Conservation (phyloP, 192 early-diverging fungal species). For the Helicostylum pulchrum region DNA sequence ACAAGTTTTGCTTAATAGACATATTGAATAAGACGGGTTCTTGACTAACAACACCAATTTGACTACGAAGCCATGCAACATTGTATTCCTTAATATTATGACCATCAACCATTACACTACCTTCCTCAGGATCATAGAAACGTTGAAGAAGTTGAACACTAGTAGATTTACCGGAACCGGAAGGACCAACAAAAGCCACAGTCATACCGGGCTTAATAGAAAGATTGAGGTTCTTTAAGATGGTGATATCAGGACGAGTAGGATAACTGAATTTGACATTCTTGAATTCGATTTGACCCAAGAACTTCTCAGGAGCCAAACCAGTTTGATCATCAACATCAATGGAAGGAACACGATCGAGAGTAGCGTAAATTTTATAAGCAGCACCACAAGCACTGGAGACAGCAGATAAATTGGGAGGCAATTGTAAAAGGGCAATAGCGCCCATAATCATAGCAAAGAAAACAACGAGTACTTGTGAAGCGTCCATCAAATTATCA, state of each 20-base stretch:
- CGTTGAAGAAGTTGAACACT: conserved; percentile 80
- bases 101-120: conserved; percentile 70
- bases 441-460: conserved; percentile 84
- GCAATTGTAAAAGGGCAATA: conserved; percentile 64
- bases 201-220: conserved; percentile 73
- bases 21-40: conserved; percentile 86
- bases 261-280: conserved; percentile 86
- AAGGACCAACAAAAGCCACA: conserved; percentile 87
- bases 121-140: conserved; percentile 71
- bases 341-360: conserved; percentile 81
- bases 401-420: conserved; percentile 72
- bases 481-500: conserved; percentile 39
- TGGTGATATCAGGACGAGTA: conserved; percentile 72
- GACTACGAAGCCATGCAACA: conserved; percentile 75
- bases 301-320: conserved; percentile 40
- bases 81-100: conserved; percentile 73
- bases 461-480: conserved; percentile 76
- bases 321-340: conserved; percentile 55
- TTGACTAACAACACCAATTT: conserved; percentile 89
- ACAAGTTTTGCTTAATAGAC: conserved; percentile 78
- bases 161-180: conserved; percentile 87
- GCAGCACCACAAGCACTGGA: conserved; percentile 80
- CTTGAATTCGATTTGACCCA: conserved; percentile 70
- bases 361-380: conserved; percentile 70
- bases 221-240: conserved; percentile 73